Evolutionary conservation across 2,329 filamentous ascomycete species (phyloP).

Genomic region (Chrysoporthe austroafricana): DNA sequence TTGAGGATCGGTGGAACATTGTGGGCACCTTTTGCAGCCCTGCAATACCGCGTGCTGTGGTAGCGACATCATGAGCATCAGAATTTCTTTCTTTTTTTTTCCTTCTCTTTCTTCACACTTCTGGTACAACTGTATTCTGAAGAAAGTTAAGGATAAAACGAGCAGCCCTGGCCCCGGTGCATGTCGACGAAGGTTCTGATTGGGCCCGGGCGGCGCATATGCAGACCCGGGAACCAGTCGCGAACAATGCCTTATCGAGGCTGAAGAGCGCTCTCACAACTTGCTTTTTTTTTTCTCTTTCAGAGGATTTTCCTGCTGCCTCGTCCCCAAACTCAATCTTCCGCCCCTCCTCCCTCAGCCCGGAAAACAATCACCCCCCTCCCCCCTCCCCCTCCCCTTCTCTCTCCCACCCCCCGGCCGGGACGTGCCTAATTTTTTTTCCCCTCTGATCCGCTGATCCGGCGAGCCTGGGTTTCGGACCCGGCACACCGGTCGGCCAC

Average conservation of each 20-base stretch:
- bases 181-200: not conserved
- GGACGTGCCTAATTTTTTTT: not conserved
- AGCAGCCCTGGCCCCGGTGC: not conserved
- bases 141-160: not conserved
- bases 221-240: not conserved
- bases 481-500: conserved; percentile 5
- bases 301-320: not conserved
- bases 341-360: not conserved
- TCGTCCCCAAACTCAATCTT: not conserved
- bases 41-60: not conserved
- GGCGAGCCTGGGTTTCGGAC: not conserved
- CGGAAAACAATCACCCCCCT: not conserved
- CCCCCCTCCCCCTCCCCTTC: not conserved
- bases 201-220: no score
- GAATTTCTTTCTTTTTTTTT: no score
- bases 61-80: not conserved
- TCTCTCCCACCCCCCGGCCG: not conserved
- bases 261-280: not conserved
- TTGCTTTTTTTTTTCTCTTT: not conserved
- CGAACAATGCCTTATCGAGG: not conserved
- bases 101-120: no score
- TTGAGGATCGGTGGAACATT: conserved; percentile 1
- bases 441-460: not conserved
- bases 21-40: conserved; percentile 3
- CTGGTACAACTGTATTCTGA: no score